These are phyloP conservation scores for Plasmodium billcollinsi DNA, from an alignment of 169 alveolate genomes.

Conservation along the genomic window DNA sequence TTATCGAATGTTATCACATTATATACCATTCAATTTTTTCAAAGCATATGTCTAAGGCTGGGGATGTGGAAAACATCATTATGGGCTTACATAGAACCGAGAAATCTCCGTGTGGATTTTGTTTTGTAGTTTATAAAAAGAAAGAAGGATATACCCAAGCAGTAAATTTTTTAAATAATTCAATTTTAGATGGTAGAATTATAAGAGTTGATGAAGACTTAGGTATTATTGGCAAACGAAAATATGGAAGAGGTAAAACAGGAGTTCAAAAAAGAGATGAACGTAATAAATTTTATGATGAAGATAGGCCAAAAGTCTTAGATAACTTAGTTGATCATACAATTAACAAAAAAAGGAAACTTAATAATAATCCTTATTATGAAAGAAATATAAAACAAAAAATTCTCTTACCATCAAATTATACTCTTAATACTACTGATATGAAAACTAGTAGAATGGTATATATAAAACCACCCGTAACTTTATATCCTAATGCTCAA, in stretches of 20 bases:
- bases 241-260: conserved; percentile 84
- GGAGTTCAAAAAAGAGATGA: conserved; percentile 87
- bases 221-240: conserved; percentile 83
- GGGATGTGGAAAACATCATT: conserved; percentile 82
- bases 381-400: conserved; percentile 62
- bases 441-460: conserved; percentile 6
- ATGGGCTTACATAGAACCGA: conserved; percentile 85
- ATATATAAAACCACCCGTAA: conserved; percentile 33
- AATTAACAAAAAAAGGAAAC: conserved; percentile 52
- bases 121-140: conserved; percentile 82
- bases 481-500: conserved; percentile 53
- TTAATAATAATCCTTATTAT: conserved; percentile 23
- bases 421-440: conserved; percentile 1
- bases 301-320: conserved; percentile 56
- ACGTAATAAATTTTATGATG: conserved; percentile 60
- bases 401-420: not conserved
- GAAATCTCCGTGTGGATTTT: conserved; percentile 86
- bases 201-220: conserved; percentile 86
- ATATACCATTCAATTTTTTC: not conserved
- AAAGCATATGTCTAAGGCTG: conserved; percentile 77
- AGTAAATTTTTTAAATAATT: conserved; percentile 81
- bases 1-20: not conserved
- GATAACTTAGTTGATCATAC: conserved; percentile 27
- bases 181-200: conserved; percentile 85
- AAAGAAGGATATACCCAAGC: conserved; percentile 82